Evolutionary conservation across 495 filamentous ascomycete genomes (phyloP), one percentile per base, ranked within the genome.

Genomic region (Neurospora intermedia): DNA sequence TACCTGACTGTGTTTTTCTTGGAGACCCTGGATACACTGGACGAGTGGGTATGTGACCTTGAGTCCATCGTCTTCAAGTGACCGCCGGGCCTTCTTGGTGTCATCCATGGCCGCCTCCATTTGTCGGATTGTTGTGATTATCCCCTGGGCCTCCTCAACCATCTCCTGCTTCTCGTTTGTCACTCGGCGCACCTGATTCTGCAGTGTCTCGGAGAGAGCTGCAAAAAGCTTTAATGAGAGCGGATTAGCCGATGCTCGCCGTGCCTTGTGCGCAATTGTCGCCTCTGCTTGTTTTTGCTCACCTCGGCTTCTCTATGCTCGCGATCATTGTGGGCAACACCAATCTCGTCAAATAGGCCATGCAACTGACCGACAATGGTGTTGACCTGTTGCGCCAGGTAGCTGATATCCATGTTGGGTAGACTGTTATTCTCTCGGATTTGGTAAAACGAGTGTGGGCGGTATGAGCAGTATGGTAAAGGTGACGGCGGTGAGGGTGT

Each of bases 281-380:
- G 27, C 54, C 27, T 35, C 4, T 18, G 54, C 27, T 9, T 31
- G 54, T 66, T 18, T 27, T 66, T 66, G 6, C 78, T 73, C 74
- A 97, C 93, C 88, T 96, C 91, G 77, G 92, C 86, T 80, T 98
- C 94, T 73, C 96, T 87, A 6, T 87, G 85, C 73, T 98, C 94
- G 74, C 96, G 90, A 83, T 97, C 96, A 89, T 96, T 93, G 78
- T 82, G 88, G 20, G 94, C 87, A 59, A 99, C 90, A 43, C 96
- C 96, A 76, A 99, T 98, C 75, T 98, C 95, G 81, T 98, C 96
- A 78, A 96, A 99, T 69, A 98, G 87, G 59, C 91, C 91, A 83
- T 98, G 94, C 66, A 99, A 86, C 82, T 97, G 92, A 79, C 87
- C 87, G 76, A 97, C 92, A 78, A 97, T 98, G 76, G 89, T 94